These are phyloP conservation scores for Benincasa hispida DNA, from an alignment of 306 rosid species.

Conservation along the genomic window DNA sequence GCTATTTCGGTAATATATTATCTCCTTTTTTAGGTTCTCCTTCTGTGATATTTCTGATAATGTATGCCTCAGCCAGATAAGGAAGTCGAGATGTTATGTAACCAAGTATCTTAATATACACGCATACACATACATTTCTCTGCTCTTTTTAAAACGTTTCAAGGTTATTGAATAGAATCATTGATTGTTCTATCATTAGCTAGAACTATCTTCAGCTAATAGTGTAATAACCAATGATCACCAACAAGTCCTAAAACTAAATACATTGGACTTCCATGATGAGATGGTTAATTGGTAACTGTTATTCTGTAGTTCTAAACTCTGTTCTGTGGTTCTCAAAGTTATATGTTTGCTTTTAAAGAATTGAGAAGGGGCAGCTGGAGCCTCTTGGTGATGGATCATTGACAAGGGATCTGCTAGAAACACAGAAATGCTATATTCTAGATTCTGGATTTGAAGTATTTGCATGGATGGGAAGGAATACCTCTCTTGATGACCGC, in stretches of 20 bases:
- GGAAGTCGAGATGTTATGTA: neutral
- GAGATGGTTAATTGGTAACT: neutral
- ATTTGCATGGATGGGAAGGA: constrained; percentile 90
- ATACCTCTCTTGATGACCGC: constrained; percentile 74
- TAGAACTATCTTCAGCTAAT: neutral
- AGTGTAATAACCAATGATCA: neutral
- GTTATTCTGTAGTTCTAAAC: constrained; percentile 15
- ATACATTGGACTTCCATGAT: neutral
- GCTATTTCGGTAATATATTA: constrained; percentile 55
- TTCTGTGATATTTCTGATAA: constrained; percentile 7
- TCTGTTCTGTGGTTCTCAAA: neutral
- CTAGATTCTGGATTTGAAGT: constrained; percentile 83
- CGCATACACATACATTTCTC: neutral
- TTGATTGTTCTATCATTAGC: neutral
- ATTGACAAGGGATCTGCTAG: constrained; percentile 64
- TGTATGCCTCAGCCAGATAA: constrained; percentile 9
- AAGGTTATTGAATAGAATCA: neutral
- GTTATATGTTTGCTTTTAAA: constrained; percentile 24
- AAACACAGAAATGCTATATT: constrained; percentile 68
- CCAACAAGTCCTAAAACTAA: neutral
- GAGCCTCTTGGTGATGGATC: constrained; percentile 53
- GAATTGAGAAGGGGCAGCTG: constrained; percentile 65
- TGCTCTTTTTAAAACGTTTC: neutral
- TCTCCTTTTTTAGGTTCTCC: neutral
- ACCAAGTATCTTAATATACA: neutral